Base-by-base conservation (phyloP, 805 yeast species). In the Wilhelminamyces savonicus region DNA sequence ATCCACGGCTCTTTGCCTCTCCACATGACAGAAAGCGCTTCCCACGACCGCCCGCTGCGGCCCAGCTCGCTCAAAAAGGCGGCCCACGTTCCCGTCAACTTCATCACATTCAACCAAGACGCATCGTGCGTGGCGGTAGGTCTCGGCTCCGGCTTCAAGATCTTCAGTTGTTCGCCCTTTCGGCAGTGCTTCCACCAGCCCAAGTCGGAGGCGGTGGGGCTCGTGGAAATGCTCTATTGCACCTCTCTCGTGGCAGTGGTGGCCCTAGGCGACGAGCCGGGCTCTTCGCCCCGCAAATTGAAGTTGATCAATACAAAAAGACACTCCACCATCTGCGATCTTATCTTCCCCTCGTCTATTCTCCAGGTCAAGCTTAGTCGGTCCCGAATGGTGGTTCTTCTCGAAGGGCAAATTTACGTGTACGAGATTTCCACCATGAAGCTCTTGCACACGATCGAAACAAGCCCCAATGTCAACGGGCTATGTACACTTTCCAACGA, bases 211-310 rank as follows among this genome's bases (percentile, higher is more conserved):
- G 73, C 83, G 1, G 71, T 78, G 9, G 79, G 80, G 2, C 69
- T 83, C 2, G 78, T 86, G 8, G 95, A 87, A 50, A 88, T 92
- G 97, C 71, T 90, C 16, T 90, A 87, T 48, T 71, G 87, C 24
- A 86, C 97, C 0, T 82, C 94, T 5, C 65, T 90, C 22, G 73
- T 92, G 15, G 96, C 94, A 0, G 62, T 85, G 5, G 94, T 85
- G 2, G 90, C 87, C 6, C 60, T 75, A 29, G 90, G 88, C 2
- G 84, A 78, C 32, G 80, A 73, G 38, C 78, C 82, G 4, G 69
- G 69, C 6, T 67, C 77, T 12, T 76, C 85, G 7, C 94, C 95
- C n/a, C 68, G 96, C 36, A 76, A 87, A 40, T 68, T 90, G 36
- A 78, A 78, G 48, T 78, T 90, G 31, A 66, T 88, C 34, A 92